phyloP scores from a whole-genome alignment of 2,329 filamentous ascomycete genomes.

The Fusarium coicis region DNA sequence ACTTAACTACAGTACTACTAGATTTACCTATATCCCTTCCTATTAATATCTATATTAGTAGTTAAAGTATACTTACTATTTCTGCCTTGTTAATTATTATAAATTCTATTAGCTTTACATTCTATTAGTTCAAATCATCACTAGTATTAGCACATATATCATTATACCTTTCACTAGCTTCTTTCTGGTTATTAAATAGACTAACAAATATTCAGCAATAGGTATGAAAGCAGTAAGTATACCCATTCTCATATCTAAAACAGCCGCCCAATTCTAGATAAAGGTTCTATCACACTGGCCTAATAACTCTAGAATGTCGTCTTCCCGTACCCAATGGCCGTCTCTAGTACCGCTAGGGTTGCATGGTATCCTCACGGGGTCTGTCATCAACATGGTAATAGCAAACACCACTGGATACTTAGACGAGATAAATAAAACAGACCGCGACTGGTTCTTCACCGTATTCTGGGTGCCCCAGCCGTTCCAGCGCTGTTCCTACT shows the following conservation, averaged over 20 bases:
- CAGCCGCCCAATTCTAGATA: too few species aligned
- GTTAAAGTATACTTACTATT: neutral
- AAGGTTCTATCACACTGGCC: too few species aligned
- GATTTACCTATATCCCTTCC: neutral
- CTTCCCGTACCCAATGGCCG: too few species aligned
- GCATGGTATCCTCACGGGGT: neutral
- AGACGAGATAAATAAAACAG: rapidly evolving
- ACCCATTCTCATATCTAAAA: too few species aligned
- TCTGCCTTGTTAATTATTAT: neutral
- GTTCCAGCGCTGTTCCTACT: neutral
- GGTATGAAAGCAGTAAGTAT: neutral
- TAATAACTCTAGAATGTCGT: too few species aligned
- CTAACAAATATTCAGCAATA: neutral
- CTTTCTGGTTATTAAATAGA: rapidly evolving
- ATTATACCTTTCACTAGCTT: rapidly evolving
- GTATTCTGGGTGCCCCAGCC: neutral
- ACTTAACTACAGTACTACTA: neutral
- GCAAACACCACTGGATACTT: neutral
- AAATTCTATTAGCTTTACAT: neutral
- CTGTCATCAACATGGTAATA: neutral
- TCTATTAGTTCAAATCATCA: neutral
- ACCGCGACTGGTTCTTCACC: neutral
- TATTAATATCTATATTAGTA: neutral
- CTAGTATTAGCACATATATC: neutral
- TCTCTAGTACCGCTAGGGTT: neutral